phyloP scores from a whole-genome alignment of 768 basidiomycete species.

The Phlebiopsis flavidoalba region DNA sequence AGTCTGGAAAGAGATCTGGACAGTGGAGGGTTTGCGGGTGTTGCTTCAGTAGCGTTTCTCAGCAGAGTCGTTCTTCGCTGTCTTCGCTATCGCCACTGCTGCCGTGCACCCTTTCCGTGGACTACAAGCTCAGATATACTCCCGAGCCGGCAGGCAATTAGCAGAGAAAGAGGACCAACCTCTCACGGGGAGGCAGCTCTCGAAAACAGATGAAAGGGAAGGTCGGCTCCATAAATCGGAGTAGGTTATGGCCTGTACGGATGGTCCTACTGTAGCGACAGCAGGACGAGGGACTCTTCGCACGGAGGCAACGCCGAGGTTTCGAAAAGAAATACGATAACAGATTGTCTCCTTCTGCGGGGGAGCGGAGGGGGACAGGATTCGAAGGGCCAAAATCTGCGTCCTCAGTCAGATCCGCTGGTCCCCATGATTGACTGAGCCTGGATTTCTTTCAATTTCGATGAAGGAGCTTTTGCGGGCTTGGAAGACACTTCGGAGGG shows the following conservation, averaged over 20 bases:
- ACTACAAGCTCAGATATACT: conserved; percentile 32
- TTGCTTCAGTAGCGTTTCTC: conserved; percentile 7
- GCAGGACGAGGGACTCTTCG: not conserved
- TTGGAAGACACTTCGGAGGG: not conserved
- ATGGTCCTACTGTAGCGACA: too few species aligned
- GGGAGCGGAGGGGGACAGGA: not conserved
- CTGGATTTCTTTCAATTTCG: not conserved
- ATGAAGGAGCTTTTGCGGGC: not conserved
- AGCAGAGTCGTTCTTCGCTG: conserved; percentile 14
- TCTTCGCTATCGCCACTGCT: conserved; percentile 30
- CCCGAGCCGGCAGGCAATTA: conserved; percentile 28
- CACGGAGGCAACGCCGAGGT: not conserved
- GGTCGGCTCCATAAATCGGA: not conserved
- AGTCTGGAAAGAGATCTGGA: not conserved
- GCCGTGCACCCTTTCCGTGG: conserved; percentile 33
- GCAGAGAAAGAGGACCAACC: not conserved
- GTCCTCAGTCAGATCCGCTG: not conserved
- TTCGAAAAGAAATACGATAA: not conserved
- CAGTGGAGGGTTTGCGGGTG: not conserved
- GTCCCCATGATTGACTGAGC: conserved; percentile 2
- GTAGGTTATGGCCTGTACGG: not conserved
- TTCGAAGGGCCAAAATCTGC: not conserved
- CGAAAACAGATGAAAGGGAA: not conserved
- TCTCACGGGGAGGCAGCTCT: not conserved
- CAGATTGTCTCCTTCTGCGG: not conserved